Percentiles rank a stretch among this genome's conserved stretches.
phyloP scores from a whole-genome alignment of 805 yeast species.

The Millerozyma miso region DNA sequence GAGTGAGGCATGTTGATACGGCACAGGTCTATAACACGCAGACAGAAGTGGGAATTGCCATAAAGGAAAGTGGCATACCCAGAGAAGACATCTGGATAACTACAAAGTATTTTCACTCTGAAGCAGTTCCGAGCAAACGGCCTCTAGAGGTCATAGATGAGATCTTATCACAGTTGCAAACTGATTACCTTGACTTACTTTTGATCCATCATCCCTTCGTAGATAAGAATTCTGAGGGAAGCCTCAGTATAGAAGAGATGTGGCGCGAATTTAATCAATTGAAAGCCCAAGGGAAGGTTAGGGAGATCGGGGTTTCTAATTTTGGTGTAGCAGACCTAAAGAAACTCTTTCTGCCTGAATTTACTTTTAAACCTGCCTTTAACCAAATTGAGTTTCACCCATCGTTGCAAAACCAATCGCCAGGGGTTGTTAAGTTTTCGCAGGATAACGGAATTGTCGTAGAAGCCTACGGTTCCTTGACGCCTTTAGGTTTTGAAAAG shows the following conservation, averaged over 20 bases:
- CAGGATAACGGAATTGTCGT: conserved; percentile 47
- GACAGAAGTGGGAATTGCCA: conserved; percentile 48
- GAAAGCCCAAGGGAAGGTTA: conserved; percentile 53
- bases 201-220: conserved; percentile 60
- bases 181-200: conserved; percentile 56
- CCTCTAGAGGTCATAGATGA: background rate
- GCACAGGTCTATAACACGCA: conserved; percentile 61
- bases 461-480: conserved; percentile 70
- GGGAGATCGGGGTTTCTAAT: conserved; percentile 67
- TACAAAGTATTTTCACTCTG: conserved; percentile 47
- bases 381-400: conserved; percentile 74
- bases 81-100: conserved; percentile 51
- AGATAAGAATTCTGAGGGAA: conserved; percentile 18
- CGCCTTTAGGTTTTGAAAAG: conserved; percentile 48
- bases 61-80: conserved; percentile 32
- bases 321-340: conserved; percentile 51
- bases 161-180: conserved; percentile 29
- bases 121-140: conserved; percentile 11
- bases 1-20: conserved; percentile 59
- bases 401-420: conserved; percentile 62
- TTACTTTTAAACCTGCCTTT: conserved; percentile 29
- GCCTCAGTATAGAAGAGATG: conserved; percentile 38
- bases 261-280: conserved; percentile 57
- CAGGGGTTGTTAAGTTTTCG: conserved; percentile 52
- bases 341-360: conserved; percentile 15